Evolutionary conservation across 2,329 filamentous ascomycete species (phyloP).

Genomic region (Boeremia exigua): DNA sequence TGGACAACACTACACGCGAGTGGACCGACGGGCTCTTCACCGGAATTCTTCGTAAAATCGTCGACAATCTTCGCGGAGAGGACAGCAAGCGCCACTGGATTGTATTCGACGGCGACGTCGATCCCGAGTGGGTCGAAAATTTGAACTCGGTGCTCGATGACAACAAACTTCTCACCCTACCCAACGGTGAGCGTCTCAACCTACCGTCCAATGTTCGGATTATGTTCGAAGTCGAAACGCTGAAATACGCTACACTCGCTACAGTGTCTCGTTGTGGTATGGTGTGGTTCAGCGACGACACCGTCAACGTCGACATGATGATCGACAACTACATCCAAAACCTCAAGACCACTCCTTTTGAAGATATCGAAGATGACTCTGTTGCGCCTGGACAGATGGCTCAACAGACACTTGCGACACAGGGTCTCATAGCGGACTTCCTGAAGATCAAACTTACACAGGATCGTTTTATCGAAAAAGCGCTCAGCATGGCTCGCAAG

Average conservation of each 20-base stretch:
- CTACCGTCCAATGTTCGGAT: conserved; percentile 94
- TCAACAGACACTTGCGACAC: conserved; percentile 75
- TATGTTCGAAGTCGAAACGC: conserved; percentile 98
- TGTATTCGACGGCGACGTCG: conserved; percentile 97
- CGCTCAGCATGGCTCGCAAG: conserved; percentile 74
- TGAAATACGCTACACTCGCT: conserved; percentile 95
- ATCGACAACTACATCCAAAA: conserved; percentile 87
- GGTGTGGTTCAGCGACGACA: conserved; percentile 99
- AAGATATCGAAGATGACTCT: conserved; percentile 93
- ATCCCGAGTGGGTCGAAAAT: conserved; percentile 99
- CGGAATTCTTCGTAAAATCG: conserved; percentile 95
- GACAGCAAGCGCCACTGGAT: conserved; percentile 99
- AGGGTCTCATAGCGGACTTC: conserved; percentile 79
- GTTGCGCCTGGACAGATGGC: conserved; percentile 63
- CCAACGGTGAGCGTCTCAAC: conserved; percentile 97
- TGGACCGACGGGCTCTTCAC: conserved; percentile 99
- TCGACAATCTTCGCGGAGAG: conserved; percentile 97
- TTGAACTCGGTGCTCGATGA: conserved; percentile 99
- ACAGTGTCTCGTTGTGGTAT: conserved; percentile 99
- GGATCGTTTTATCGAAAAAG: conserved; percentile 81
- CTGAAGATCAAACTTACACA: conserved; percentile 76
- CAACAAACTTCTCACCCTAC: conserved; percentile 95
- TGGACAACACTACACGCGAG: conserved; percentile 95
- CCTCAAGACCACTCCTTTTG: conserved; percentile 82
- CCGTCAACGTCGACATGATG: conserved; percentile 91